These are phyloP conservation scores for Petunia secreta DNA, from an alignment of 257 asterid species.

Conservation along the genomic window DNA sequence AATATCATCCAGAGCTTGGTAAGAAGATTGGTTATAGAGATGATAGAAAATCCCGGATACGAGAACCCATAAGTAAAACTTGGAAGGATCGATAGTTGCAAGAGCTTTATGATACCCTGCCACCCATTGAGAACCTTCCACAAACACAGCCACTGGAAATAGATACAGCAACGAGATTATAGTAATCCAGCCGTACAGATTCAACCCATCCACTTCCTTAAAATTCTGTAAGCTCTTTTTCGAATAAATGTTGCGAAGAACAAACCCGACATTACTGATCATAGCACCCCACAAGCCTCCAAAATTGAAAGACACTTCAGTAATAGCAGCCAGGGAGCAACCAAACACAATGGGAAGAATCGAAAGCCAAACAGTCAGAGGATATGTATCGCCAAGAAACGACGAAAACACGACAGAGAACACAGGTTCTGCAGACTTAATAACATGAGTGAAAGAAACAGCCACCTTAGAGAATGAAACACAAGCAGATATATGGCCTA, in stretches of 20 bases:
- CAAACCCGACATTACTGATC: conserved; percentile 92
- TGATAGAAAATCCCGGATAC: conserved; percentile 85
- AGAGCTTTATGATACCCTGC: conserved; percentile 81
- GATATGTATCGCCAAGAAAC: conserved; percentile 80
- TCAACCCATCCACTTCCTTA: conserved; percentile 90
- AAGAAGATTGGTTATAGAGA: conserved; percentile 88
- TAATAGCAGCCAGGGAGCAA: conserved; percentile 93
- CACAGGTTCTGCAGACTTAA: conserved; percentile 95
- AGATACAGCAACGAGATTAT: conserved; percentile 77
- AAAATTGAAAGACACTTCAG: conserved; percentile 89
- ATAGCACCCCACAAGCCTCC: conserved; percentile 87
- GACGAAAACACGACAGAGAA: conserved; percentile 84
- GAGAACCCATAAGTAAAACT: conserved; percentile 82
- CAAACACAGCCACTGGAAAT: conserved; percentile 82
- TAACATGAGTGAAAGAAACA: conserved; percentile 95
- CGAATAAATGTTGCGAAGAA: conserved; percentile 83
- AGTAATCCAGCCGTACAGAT: conserved; percentile 82
- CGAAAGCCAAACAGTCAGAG: conserved; percentile 83
- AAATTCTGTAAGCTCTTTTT: conserved; percentile 85
- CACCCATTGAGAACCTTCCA: conserved; percentile 97
- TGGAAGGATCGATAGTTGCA: conserved; percentile 56
- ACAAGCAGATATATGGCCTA: conserved; percentile 96
- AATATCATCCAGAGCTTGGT: conserved; percentile 93
- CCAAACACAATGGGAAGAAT: conserved; percentile 92
- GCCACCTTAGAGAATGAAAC: conserved; percentile 98